A percentile compares a stretch with the other conserved stretches of the same genome.
Evolutionary conservation across 1,284 basidiomycete genomes (phyloP).

Genomic region (Farysia itapuensis): DNA sequence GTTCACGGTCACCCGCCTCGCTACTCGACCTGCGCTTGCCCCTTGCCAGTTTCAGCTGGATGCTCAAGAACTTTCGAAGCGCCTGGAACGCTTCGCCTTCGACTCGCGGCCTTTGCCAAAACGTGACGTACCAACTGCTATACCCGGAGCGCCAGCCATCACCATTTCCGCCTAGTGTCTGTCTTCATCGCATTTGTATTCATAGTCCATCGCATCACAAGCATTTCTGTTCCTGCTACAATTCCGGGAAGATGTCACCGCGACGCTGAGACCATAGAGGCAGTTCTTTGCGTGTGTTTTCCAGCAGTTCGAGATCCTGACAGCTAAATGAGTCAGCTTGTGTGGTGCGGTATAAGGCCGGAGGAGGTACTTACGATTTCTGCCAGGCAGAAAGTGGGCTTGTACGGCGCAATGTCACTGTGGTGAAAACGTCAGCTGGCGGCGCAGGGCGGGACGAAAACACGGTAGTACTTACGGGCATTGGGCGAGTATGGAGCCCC

Average conservation of each 20-base stretch:
- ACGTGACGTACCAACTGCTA: too few species aligned
- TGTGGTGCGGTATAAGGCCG: too few species aligned
- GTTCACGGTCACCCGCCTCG: conserved; percentile 24
- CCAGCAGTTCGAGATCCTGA: conserved; percentile 44
- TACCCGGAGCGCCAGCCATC: too few species aligned
- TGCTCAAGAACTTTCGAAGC: conserved; percentile 10
- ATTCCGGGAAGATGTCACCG: conserved; percentile 46
- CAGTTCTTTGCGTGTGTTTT: conserved; percentile 49
- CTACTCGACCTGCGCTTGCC: neutral
- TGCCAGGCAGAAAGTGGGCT: conserved; percentile 51
- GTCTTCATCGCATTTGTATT: too few species aligned
- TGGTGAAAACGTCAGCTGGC: neutral
- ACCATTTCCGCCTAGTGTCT: too few species aligned
- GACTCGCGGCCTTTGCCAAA: too few species aligned
- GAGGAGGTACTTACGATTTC: conserved; percentile 48
- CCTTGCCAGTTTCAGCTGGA: conserved; percentile 17
- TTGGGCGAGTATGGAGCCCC: conserved; percentile 55
- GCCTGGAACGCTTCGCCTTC: conserved; percentile 15
- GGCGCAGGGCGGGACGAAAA: too few species aligned
- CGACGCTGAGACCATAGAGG: conserved; percentile 55
- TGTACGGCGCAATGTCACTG: conserved; percentile 53
- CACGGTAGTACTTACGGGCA: conserved; percentile 19
- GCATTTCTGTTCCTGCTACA: too few species aligned
- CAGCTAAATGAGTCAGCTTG: too few species aligned
- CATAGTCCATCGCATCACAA: too few species aligned